A percentile compares a stretch with the other conserved stretches of the same genome.
Evolutionary conservation across 257 asterid genomes (phyloP).

Genomic region (Mentha longifolia): DNA sequence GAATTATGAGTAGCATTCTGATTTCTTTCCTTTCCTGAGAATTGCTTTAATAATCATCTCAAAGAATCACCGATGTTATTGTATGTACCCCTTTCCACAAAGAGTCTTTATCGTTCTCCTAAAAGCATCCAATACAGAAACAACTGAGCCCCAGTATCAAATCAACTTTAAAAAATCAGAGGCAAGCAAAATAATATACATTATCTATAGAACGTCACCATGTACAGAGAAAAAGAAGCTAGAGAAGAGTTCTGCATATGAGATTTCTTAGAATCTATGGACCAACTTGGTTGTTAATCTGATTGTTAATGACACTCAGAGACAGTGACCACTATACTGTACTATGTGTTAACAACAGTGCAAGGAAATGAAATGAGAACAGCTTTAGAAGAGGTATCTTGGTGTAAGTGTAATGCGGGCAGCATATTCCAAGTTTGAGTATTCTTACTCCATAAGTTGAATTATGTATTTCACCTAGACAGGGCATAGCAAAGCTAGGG

Average conservation of each 20-base stretch:
- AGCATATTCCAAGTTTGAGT: not conserved
- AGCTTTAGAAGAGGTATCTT: not conserved
- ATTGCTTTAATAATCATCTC: constrained; percentile 4
- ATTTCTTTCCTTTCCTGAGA: not conserved
- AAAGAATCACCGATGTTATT: not conserved
- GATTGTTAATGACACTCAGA: not conserved
- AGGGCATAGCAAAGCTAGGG: too few relatives aligned
- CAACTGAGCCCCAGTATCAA: not conserved
- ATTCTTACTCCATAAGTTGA: not conserved
- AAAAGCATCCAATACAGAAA: not conserved
- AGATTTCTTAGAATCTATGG: not conserved
- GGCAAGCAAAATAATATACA: constrained; percentile 3
- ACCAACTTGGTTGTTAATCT: not conserved
- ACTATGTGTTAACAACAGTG: not conserved
- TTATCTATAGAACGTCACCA: not conserved
- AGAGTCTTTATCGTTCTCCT: constrained; percentile 1
- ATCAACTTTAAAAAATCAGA: not conserved
- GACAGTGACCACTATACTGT: not conserved
- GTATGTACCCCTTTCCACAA: not conserved
- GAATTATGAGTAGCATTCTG: not conserved
- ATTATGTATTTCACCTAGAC: not conserved
- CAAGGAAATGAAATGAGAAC: not conserved
- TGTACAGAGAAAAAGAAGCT: not conserved
- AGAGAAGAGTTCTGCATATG: not conserved
- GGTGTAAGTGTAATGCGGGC: too few relatives aligned